Conservation (phyloP, 768 basidiomycete genomes). For the Lactarius trivialis region DNA sequence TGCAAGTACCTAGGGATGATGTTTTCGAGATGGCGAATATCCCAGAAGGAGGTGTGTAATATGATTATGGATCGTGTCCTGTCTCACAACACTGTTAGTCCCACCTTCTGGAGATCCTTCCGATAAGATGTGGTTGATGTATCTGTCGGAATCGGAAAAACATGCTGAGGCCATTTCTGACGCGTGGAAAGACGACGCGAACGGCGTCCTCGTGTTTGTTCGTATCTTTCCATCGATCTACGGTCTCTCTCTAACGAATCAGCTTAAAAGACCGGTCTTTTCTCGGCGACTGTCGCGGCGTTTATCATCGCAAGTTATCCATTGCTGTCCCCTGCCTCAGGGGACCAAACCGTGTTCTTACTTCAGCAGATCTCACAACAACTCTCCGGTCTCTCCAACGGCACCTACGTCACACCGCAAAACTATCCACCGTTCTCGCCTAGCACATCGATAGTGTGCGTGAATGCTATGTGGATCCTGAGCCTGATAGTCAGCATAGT, state of each 20-base stretch:
- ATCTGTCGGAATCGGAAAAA: constrained; percentile 4
- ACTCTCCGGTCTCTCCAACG: neutral
- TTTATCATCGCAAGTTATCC: constrained; percentile 13
- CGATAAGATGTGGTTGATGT: constrained; percentile 11
- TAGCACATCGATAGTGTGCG: neutral
- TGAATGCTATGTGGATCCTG: constrained; percentile 15
- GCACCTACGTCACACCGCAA: neutral
- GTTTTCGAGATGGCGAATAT: neutral
- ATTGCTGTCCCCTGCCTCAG: neutral
- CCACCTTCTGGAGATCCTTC: neutral
- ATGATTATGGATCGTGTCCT: neutral
- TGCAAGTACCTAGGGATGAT: neutral
- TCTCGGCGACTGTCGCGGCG: constrained; percentile 23
- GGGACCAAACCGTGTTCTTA: constrained; percentile 4
- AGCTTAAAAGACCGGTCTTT: constrained; percentile 21
- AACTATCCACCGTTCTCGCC: neutral
- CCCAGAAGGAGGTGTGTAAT: neutral
- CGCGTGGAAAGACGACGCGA: neutral
- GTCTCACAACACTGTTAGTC: neutral
- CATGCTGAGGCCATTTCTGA: constrained; percentile 2
- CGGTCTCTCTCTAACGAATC: neutral
- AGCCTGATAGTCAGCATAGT: constrained; percentile 14
- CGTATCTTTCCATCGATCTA: neutral
- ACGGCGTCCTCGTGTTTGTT: neutral
- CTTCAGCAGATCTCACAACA: constrained; percentile 13